Evolutionary conservation across 352 stramenopile species (phyloP).

Genomic region (Lagenidium sp.): DNA sequence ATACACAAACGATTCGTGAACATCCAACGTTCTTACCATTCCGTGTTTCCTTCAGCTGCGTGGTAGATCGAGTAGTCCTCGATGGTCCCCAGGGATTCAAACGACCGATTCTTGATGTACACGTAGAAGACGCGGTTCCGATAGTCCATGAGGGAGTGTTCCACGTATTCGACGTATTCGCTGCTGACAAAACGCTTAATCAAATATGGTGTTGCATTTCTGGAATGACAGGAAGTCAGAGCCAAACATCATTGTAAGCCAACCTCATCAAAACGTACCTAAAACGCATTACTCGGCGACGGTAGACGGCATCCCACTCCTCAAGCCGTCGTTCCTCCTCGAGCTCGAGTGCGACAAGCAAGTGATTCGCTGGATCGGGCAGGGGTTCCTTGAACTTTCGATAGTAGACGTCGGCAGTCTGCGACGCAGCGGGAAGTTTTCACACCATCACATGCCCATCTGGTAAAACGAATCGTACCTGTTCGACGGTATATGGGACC

Average conservation of each 20-base stretch:
- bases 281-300: conserved; percentile 47
- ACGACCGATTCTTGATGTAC: conserved; percentile 66
- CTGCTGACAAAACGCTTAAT: conserved; percentile 71
- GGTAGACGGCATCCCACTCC: conserved; percentile 51
- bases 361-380: conserved; percentile 43
- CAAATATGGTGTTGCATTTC: conserved; percentile 61
- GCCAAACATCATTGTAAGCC: not conserved
- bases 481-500: conserved; percentile 49
- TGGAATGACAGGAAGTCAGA: conserved; percentile 8
- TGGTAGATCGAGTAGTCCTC: conserved; percentile 65
- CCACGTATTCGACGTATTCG: conserved; percentile 69
- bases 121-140: conserved; percentile 78
- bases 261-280: too few relatives aligned
- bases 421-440: not conserved
- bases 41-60: conserved; percentile 16
- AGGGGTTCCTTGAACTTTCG: conserved; percentile 76
- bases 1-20: not conserved
- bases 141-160: conserved; percentile 68
- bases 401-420: conserved; percentile 66
- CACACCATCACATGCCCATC: not conserved
- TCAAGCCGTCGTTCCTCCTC: conserved; percentile 40
- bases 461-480: conserved; percentile 33
- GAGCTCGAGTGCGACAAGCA: conserved; percentile 29
- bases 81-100: conserved; percentile 55
- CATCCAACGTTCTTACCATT: too few relatives aligned